Evolutionary conservation across 495 filamentous ascomycete genomes (phyloP), one percentile per base, ranked within the genome.

Genomic region (Lophiotrema nucula): DNA sequence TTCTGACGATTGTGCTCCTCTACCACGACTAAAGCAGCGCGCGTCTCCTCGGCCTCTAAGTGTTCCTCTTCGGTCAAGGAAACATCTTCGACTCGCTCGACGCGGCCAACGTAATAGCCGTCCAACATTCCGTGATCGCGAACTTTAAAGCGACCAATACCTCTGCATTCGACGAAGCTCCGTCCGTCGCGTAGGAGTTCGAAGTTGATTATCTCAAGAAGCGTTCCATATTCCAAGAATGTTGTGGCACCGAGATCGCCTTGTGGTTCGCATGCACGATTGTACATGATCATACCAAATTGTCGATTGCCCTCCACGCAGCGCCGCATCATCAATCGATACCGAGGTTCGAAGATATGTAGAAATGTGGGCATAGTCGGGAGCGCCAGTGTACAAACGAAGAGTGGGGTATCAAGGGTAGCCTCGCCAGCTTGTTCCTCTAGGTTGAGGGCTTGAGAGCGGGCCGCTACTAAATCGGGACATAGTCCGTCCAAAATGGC

Each of bases 271-370:
- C 73, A 69, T 13, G 70, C 62, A 41, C 78, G 77, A 64, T 90
- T 90, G 60, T 83, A 82, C 71, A 87, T 81, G 21, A 95, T 75
- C 88, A 95, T 95, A 2, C 92, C 92, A 64, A 97, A 96, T 45
- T 79, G 86, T 18, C 82, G 72, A 52, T 84, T 80, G 1, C 82
- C 83, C 50, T 89, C 85, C 35, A 92, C 76, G 8, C 84, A 87
- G 23, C 90, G 83, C 43, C 85, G 82, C 19, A 96, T 86, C 89
- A 96, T 92, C 6, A 95, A 78, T 2, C 89, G 83, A 69, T 96
- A 96, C 11, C 89, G 82, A 21, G 90, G 88, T 69, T 97, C 92
- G 69, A 95, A 96, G n/a, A 97, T 80, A 67, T 92, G 87, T 0
- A 97, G 73, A 61, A 90, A 91, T 0, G 86, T 90, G 1, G 88